These are phyloP conservation scores for Zygosaccharomyces pseudorouxii DNA, from an alignment of 805 yeast genomes.

Conservation along the genomic window DNA sequence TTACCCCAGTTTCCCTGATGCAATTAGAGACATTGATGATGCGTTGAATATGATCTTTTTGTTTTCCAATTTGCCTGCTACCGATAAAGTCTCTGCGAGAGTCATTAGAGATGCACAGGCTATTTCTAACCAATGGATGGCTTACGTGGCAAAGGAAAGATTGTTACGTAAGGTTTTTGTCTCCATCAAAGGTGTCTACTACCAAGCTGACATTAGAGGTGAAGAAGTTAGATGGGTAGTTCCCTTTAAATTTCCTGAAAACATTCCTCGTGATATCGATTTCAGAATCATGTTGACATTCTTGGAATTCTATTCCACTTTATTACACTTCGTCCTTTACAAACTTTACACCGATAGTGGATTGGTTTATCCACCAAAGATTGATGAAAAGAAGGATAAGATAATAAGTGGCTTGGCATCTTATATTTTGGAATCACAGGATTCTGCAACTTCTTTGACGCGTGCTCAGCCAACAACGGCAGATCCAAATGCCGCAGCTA, in stretches of 20 bases:
- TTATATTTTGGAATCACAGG: slow-evolving; percentile 61
- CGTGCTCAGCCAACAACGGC: slow-evolving; percentile 31
- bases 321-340: slow-evolving; percentile 80
- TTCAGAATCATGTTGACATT: slow-evolving; percentile 96
- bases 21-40: slow-evolving; percentile 90
- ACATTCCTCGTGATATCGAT: slow-evolving; percentile 89
- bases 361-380: slow-evolving; percentile 85
- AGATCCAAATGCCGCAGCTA: slow-evolving; percentile 28
- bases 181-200: slow-evolving; percentile 94
- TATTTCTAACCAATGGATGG: slow-evolving; percentile 92
- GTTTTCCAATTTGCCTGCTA: slow-evolving; percentile 92
- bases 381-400: slow-evolving; percentile 65
- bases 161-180: slow-evolving; percentile 85
- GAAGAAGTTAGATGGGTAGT: slow-evolving; percentile 94
- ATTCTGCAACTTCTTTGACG: slow-evolving; percentile 34
- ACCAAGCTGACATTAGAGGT: slow-evolving; percentile 84
- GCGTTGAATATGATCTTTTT: slow-evolving; percentile 92
- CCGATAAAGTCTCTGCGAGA: slow-evolving; percentile 70
- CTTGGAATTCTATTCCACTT: slow-evolving; percentile 90
- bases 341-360: slow-evolving; percentile 81
- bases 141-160: slow-evolving; percentile 82
- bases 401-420: slow-evolving; percentile 88
- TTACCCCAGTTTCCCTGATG: slow-evolving; percentile 90
- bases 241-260: slow-evolving; percentile 95
- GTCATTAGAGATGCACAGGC: slow-evolving; percentile 85